phyloP scores from a whole-genome alignment of 1,284 basidiomycete genomes.

The Ceratobasidium papillatum region DNA sequence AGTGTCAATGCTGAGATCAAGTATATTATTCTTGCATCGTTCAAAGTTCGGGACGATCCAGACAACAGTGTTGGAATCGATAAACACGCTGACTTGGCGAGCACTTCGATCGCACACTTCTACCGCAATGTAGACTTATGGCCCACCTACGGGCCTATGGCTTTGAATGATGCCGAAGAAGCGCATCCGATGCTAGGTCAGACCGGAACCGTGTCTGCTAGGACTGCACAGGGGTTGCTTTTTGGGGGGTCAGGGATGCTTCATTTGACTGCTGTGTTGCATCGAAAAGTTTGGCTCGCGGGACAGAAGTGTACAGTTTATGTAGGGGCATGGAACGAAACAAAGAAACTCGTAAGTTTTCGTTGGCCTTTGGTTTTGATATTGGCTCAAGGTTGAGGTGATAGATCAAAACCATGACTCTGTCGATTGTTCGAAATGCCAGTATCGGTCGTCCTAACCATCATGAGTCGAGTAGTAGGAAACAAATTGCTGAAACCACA shows the following conservation, averaged over 20 bases:
- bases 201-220: slow-evolving; percentile 45
- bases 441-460: slow-evolving; percentile 73
- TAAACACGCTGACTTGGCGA: background rate
- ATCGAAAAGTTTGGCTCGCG: slow-evolving; percentile 83
- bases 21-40: slow-evolving; percentile 58
- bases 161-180: slow-evolving; percentile 69
- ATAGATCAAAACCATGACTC: slow-evolving; percentile 68
- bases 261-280: slow-evolving; percentile 75
- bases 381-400: background rate
- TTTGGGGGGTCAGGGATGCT: slow-evolving; percentile 75
- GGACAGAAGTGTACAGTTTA: slow-evolving; percentile 84
- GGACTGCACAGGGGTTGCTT: slow-evolving; percentile 66
- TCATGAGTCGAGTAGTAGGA: slow-evolving; percentile 64
- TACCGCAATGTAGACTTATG: slow-evolving; percentile 87
- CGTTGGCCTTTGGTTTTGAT: background rate
- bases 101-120: slow-evolving; percentile 86
- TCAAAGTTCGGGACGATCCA: slow-evolving; percentile 75
- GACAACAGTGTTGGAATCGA: slow-evolving; percentile 16
- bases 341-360: slow-evolving; percentile 64
- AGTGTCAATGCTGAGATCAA: slow-evolving; percentile 46
- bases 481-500: slow-evolving; percentile 70
- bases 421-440: slow-evolving; percentile 77
- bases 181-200: slow-evolving; percentile 63
- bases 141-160: slow-evolving; percentile 76
- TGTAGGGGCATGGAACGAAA: slow-evolving; percentile 76